These are phyloP conservation scores for Cercophora sp. DNA, from an alignment of 495 filamentous ascomycete species.

Conservation along the genomic window DNA sequence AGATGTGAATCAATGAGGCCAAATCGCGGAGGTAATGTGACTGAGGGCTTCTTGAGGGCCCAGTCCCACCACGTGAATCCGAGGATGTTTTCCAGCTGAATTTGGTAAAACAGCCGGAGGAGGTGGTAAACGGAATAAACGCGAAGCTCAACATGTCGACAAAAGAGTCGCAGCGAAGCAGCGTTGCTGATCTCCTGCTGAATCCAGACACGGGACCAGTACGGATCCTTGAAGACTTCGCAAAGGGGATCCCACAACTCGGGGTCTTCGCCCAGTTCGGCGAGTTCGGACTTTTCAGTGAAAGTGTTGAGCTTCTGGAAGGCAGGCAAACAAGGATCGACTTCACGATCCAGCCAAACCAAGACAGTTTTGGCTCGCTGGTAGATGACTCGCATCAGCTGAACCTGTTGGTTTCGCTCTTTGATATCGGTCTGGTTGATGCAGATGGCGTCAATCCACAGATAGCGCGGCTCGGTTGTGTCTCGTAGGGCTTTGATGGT, in stretches of 20 bases:
- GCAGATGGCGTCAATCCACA: conserved; percentile 17
- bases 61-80: not conserved
- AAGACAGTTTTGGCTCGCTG: conserved; percentile 6
- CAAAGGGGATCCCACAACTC: not conserved
- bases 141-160: not conserved
- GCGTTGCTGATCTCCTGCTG: conserved; percentile 5
- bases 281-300: not conserved
- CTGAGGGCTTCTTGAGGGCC: not conserved
- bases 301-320: not conserved
- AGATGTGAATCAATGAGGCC: not conserved
- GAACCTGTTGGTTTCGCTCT: conserved; percentile 11
- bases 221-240: not conserved
- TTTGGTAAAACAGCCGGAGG: not conserved
- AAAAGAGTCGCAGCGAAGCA: not conserved
- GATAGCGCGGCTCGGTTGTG: not conserved
- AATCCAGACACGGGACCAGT: conserved; percentile 1
- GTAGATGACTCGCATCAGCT: conserved; percentile 11
- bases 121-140: not conserved
- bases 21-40: not conserved
- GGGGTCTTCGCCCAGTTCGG: not conserved
- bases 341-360: conserved; percentile 10
- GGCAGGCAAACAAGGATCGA: not conserved
- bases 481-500: conserved; percentile 2
- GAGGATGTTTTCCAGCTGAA: not conserved
- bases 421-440: conserved; percentile 16